Evolutionary conservation across 2,329 filamentous ascomycete genomes (phyloP), one percentile per base, ranked within the genome.

Genomic region (Colletotrichum plurivorum): DNA sequence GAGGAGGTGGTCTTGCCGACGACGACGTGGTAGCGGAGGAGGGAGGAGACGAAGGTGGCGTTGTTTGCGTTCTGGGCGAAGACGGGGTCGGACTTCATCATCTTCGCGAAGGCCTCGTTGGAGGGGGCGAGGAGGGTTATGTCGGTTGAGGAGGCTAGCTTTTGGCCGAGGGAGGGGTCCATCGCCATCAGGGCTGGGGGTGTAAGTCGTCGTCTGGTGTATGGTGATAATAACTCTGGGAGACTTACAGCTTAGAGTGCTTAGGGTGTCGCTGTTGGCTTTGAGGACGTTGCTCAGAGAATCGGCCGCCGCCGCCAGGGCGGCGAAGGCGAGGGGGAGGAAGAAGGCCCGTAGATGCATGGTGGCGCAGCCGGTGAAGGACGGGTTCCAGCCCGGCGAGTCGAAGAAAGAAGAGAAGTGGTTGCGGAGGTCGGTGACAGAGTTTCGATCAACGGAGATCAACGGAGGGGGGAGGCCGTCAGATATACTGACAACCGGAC

Each of bases 1-100:
- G 64, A 60, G 13, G 78, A 72, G 12, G 74, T 76, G 18, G 90
- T 82, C n/a, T 83, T 84, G 62, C 84, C 85, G 62, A 84, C 80
- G 49, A 92, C 80, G 63, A 92, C 84, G 78, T 92, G 90, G 78
- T 92, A 92, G 58, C 84, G 79, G 4, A 92, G 83, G 39, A 92
- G 83, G 41, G 78, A 76, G 31, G 82, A 76, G 5, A 83, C 79
- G 12, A 87, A 80, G 18, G 86, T 74, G 61, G 82, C 82, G 49
- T 81, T 79, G 52, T 75, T 77, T 54, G 60, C 66, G 13, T 71
- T 69, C 18, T 74, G 76, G 74, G 75, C 73, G n/a, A 79, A 76
- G 22, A 76, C 75, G 0, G 77, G 76, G 22, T 76, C 76, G 31
- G 75, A 70, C 9, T 73, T 70, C 22, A 78, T 77, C 5, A 79